A percentile compares a stretch with the other conserved stretches of the same genome.
phyloP scores from a whole-genome alignment of 202 grass and related monocot species.

The Dendrocalamus latiflorus region DNA sequence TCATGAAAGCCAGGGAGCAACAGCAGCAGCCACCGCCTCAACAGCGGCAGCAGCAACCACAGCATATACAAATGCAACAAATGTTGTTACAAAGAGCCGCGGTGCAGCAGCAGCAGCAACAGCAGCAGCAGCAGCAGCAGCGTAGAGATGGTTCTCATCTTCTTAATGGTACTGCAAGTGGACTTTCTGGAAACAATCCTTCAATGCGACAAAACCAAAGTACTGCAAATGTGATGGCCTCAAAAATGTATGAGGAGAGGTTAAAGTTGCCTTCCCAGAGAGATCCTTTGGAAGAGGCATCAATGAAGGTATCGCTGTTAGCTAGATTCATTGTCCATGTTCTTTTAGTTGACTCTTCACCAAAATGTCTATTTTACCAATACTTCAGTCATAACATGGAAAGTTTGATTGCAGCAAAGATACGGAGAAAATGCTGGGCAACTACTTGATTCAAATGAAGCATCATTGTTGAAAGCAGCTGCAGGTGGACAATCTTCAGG shows the following conservation, averaged over 20 bases:
- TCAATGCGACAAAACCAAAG: slow-evolving; percentile 62
- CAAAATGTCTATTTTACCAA: background rate
- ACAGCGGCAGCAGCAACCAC: slow-evolving; percentile 66
- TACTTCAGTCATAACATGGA: slow-evolving; percentile 33
- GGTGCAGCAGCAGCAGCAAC: slow-evolving; percentile 39
- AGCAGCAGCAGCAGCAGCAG: slow-evolving; percentile 24
- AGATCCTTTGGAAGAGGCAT: slow-evolving; percentile 79
- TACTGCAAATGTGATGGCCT: slow-evolving; percentile 86
- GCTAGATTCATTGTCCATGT: background rate
- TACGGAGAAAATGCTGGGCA: slow-evolving; percentile 74
- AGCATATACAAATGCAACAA: slow-evolving; percentile 92
- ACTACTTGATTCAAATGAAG: slow-evolving; percentile 69
- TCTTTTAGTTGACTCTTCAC: slow-evolving; percentile 9
- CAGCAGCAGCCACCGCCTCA: slow-evolving; percentile 52
- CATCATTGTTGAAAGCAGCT: slow-evolving; percentile 79
- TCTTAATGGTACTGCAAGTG: slow-evolving; percentile 71
- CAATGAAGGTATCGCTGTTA: slow-evolving; percentile 68
- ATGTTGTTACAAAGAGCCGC: slow-evolving; percentile 75
- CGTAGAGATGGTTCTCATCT: slow-evolving; percentile 84
- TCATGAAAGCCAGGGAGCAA: slow-evolving; percentile 78
- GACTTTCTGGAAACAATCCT: slow-evolving; percentile 64
- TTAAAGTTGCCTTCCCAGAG: slow-evolving; percentile 86
- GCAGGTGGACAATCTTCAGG: slow-evolving; percentile 80
- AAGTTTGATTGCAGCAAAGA: slow-evolving; percentile 61
- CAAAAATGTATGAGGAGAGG: slow-evolving; percentile 99